Base-by-base conservation (phyloP, 2,329 filamentous ascomycete species). In the Herpomyces periplanetae region DNA sequence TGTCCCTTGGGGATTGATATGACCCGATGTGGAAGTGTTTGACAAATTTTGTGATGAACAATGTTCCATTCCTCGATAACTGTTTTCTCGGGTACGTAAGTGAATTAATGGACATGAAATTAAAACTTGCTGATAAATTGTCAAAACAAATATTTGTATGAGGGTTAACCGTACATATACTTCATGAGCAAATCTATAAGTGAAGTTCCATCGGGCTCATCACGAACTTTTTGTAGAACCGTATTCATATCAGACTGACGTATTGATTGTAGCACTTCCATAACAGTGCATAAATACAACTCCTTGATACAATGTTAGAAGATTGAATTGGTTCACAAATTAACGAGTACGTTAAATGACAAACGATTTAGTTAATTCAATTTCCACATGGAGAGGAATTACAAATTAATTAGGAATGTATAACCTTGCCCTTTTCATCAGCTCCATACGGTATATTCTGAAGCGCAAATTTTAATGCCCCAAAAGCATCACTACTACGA, bases 231-330 rank as follows among this genome's bases (percentile, higher is more conserved):
- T 40, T 61, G 57, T 28, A 96, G 46, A 32, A 91, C 57, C 7
- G 68, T 64, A 26, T 60, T 69, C 66, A 91, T 91, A 30, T 96
- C 80, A 30, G 65, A 65, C 34, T 80, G 71, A 37, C 85, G 73
- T 42, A 91, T 91, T 9, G 69, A 80, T 40, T 87, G 73, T 27
- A 96, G 47, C 23, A 91, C 73, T 42, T 96, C 80, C 25, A 69
- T 57, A 15, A 96, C 64, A 9, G 66, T 75, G 28, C 66, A 57
- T 27, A 87, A 46, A 38, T 91, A 71, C 12, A 69, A 47, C 27
- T 87, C 69, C 61, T 85, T 9, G 17, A 10, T 17, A 5, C 10
- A 39, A 4, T 8, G 11, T 21, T n/a, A 8, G 10, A 10, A 4
- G 8, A 13, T 10, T 10, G 17, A 12, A 8, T 5, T 11, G 8